These are phyloP conservation scores for Cadophora sp. DNA, from an alignment of 2,329 filamentous ascomycete genomes.

Conservation along the genomic window DNA sequence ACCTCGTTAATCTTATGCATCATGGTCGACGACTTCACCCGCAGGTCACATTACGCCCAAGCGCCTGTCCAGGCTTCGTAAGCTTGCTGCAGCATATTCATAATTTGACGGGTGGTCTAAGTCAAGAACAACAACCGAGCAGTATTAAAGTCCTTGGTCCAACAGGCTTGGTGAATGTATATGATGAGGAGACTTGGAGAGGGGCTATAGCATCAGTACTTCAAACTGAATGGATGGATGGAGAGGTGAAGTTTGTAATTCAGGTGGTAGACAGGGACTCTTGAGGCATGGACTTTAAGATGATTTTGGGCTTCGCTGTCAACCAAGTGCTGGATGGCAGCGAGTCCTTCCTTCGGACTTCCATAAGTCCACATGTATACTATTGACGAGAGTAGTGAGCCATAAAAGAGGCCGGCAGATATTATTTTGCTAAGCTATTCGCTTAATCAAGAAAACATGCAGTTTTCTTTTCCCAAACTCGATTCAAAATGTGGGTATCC, in stretches of 20 bases:
- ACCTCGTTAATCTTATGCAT: conserved; percentile 40
- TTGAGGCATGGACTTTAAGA: background rate
- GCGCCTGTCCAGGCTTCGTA: conserved; percentile 36
- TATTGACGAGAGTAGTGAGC: background rate
- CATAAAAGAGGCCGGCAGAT: background rate
- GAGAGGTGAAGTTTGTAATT: conserved; percentile 39
- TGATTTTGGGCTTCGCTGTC: background rate
- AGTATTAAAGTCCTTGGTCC: conserved; percentile 37
- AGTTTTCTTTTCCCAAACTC: too few species aligned
- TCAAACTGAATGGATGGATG: conserved; percentile 43
- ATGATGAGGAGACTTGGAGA: conserved; percentile 37
- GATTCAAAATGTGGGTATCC: too few species aligned
- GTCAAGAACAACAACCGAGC: conserved; percentile 22
- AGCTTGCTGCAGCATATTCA: conserved; percentile 39
- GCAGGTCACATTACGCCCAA: conserved; percentile 30
- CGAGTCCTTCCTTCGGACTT: background rate
- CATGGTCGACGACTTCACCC: conserved; percentile 34
- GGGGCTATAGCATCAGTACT: conserved; percentile 31
- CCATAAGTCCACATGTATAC: background rate
- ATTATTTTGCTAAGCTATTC: too few species aligned
- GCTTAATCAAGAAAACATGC: too few species aligned
- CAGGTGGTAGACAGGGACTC: conserved; percentile 27
- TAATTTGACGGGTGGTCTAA: conserved; percentile 26
- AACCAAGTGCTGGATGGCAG: conserved; percentile 14
- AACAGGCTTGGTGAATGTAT: conserved; percentile 35